phyloP scores from a whole-genome alignment of 306 rosid species.

The Parietaria judaica region DNA sequence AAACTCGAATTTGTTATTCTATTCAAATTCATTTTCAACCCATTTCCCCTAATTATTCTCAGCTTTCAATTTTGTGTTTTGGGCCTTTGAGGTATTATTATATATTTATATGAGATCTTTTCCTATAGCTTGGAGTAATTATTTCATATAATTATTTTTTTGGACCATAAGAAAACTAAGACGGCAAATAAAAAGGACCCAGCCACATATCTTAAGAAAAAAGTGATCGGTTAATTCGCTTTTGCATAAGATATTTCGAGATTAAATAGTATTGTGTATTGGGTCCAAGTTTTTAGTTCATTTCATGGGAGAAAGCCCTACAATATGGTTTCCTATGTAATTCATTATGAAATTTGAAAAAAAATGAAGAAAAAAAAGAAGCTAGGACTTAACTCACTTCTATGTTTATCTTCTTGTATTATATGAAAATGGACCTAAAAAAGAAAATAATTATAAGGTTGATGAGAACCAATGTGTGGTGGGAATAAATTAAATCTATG shows the following conservation, averaged over 20 bases:
- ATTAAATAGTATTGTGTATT: not conserved
- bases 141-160: too few relatives aligned
- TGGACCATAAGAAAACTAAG: too few relatives aligned
- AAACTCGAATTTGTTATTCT: not conserved
- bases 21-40: slow-evolving; percentile 28
- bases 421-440: not conserved
- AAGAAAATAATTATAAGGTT: not conserved
- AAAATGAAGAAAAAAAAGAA: not conserved
- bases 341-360: not conserved
- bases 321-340: not conserved
- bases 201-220: too few relatives aligned
- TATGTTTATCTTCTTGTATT: too few relatives aligned
- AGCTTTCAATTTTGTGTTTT: not conserved
- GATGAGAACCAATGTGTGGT: not conserved
- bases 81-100: too few relatives aligned
- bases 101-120: too few relatives aligned
- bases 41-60: slow-evolving; percentile 27
- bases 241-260: not conserved
- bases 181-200: too few relatives aligned
- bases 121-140: too few relatives aligned
- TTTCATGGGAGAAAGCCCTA: not conserved
- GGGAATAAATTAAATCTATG: not conserved
- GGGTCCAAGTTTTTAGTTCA: not conserved
- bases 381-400: not conserved
- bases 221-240: too few relatives aligned